Conservation (phyloP, 2,329 filamentous ascomycete species). For the Simplicillium sp. region DNA sequence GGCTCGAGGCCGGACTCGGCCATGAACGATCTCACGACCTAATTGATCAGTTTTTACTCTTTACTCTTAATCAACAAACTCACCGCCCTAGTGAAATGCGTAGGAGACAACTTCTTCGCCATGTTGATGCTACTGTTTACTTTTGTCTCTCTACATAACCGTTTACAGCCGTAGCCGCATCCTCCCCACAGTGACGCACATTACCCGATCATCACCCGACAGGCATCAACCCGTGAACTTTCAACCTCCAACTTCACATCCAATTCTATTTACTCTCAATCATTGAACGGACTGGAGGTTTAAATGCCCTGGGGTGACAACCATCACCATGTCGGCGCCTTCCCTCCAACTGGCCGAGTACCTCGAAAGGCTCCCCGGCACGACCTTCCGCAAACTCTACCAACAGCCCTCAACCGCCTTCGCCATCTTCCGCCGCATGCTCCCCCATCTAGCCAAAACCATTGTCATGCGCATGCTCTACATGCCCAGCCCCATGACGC, state of each 20-base stretch:
- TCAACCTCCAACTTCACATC: too few relatives aligned
- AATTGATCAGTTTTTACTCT: constrained; percentile 6
- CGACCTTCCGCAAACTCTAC: constrained; percentile 85
- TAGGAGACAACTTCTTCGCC: constrained; percentile 23
- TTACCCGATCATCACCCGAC: too few relatives aligned
- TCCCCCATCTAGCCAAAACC: constrained; percentile 90
- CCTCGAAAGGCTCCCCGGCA: constrained; percentile 82
- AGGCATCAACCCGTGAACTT: too few relatives aligned
- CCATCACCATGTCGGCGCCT: constrained; percentile 34
- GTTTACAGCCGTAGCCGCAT: constrained; percentile 2
- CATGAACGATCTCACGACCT: constrained; percentile 84
- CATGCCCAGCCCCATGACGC: constrained; percentile 68
- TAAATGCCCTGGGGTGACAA: too few relatives aligned
- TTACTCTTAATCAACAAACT: neutral
- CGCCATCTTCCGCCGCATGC: constrained; percentile 94
- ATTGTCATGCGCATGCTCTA: constrained; percentile 95
- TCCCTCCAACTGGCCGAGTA: constrained; percentile 70
- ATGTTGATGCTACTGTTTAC: too few relatives aligned
- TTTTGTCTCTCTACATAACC: too few relatives aligned
- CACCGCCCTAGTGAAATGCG: constrained; percentile 24
- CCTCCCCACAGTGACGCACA: neutral
- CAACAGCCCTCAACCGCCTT: constrained; percentile 91
- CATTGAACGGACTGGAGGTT: too few relatives aligned
- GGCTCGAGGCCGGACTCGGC: constrained; percentile 81
- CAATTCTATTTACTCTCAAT: too few relatives aligned